Conservation (phyloP, 495 filamentous ascomycete genomes). For the Xylaria cubensis region DNA sequence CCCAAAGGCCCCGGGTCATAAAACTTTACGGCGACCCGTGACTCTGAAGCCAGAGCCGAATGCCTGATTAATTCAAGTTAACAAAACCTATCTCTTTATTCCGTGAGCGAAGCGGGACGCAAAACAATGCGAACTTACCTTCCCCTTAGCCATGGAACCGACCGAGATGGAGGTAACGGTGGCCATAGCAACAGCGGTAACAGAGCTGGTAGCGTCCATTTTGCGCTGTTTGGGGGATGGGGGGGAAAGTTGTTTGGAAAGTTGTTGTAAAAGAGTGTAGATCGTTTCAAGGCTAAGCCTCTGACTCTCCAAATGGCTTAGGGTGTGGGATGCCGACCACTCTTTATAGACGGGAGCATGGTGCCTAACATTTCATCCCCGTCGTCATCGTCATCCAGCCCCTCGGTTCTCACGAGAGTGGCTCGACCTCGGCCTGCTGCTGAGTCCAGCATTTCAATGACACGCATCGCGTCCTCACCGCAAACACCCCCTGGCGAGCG, state of each 20-base stretch:
- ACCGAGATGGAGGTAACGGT: conserved; percentile 22
- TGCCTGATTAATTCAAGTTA: conserved; percentile 4
- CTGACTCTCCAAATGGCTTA: conserved; percentile 1
- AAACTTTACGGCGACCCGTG: conserved; percentile 4
- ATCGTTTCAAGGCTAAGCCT: conserved; percentile 29
- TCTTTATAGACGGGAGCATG: conserved; percentile 23
- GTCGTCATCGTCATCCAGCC: conserved; percentile 15
- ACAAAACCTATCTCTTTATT: not conserved
- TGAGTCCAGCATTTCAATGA: not conserved
- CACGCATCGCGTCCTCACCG: conserved; percentile 19
- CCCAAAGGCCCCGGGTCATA: conserved; percentile 16
- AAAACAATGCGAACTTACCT: conserved; percentile 15
- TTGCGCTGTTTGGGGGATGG: conserved; percentile 20
- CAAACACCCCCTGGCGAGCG: conserved; percentile 18
- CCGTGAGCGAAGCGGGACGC: not conserved
- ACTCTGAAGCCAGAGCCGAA: conserved; percentile 15
- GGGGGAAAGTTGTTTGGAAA: conserved; percentile 22
- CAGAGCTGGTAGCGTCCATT: conserved; percentile 27
- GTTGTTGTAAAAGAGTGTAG: conserved; percentile 12
- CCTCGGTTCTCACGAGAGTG: not conserved
- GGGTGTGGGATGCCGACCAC: conserved; percentile 13
- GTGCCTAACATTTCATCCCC: not conserved
- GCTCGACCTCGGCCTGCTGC: not conserved
- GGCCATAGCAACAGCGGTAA: conserved; percentile 18
- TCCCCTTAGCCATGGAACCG: conserved; percentile 23